These are phyloP conservation scores for Erodium trifolium DNA, from an alignment of 441 rosid species.

Conservation along the genomic window DNA sequence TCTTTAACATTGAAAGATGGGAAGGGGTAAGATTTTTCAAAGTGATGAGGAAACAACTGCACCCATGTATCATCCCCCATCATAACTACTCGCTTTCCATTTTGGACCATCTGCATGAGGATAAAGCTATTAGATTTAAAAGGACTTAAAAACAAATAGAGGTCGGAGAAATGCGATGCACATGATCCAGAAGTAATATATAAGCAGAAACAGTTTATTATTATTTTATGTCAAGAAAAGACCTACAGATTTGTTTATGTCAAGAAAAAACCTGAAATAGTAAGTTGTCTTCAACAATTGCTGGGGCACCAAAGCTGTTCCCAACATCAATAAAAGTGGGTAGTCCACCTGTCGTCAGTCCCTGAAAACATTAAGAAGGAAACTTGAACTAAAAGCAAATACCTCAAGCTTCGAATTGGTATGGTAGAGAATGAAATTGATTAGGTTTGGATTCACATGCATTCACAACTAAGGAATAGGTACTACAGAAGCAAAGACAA, in stretches of 20 bases:
- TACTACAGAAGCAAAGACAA: slow-evolving; percentile 4
- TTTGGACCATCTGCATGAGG: slow-evolving; percentile 48
- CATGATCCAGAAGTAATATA: background rate
- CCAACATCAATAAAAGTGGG: slow-evolving; percentile 95
- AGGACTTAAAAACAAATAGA: background rate
- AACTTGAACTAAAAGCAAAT: slow-evolving; percentile 2
- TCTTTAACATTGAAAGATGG: slow-evolving; percentile 96
- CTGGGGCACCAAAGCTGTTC: slow-evolving; percentile 95
- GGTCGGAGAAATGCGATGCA: background rate
- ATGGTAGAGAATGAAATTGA: background rate
- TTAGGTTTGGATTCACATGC: background rate
- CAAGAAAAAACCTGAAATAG: slow-evolving; percentile 49
- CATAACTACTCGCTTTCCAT: slow-evolving; percentile 82
- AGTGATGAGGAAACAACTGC: slow-evolving; percentile 84
- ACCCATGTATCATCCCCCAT: slow-evolving; percentile 99
- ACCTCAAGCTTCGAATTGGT: background rate
- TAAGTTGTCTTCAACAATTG: slow-evolving; percentile 83
- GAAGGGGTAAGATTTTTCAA: slow-evolving; percentile 71
- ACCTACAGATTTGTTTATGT: background rate
- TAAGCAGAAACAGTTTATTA: background rate
- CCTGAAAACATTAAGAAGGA: slow-evolving; percentile 35
- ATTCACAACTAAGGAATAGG: background rate
- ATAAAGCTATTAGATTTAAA: slow-evolving; percentile 9
- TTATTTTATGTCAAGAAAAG: no score
- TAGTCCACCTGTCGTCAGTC: slow-evolving; percentile 89